Base-by-base conservation (phyloP, 2,329 filamentous ascomycete species). In the Pestalotiopsis sp. region DNA sequence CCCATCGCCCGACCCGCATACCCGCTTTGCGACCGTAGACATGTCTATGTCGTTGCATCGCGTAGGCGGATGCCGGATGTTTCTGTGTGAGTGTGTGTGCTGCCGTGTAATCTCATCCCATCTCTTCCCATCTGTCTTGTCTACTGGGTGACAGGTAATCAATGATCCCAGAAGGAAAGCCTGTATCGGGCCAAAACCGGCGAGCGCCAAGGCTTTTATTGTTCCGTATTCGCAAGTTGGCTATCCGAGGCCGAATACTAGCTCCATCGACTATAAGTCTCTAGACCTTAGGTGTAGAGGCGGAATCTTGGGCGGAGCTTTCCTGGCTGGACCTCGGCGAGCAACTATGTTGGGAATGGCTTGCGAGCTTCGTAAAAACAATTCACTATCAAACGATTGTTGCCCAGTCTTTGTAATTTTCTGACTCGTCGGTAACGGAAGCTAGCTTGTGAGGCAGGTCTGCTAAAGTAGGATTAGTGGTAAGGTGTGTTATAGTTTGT, bases 1-100 rank as follows among this genome's bases (percentile, higher is more conserved):
- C 17, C 58, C 58, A 61, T 61, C 30, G 30, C 30, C 40, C 58
- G 58, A 61, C 58, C 58, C 58, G 58, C 58, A 61, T 61, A 61
- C 58, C 58, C 58, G 58, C 58, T 61, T 61, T 61, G 30, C 58
- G 20, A 44, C 40, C 40, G 40, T 20, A 20, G 17, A 52, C n/a
- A 52, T 52, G 44, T 20, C 44, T 52, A 2, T 52, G 17, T 52
- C 6, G n/a, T 52, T 52, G 44, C 44, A 52, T 52, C 44, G 44
- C 17, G 44, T 52, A 52, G n/a, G 44, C 17, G 17, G 17, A 52
- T n/a, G 44, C 44, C 44, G 44, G 44, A 20, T 52, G 44, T 17
- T n/a, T n/a, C 9, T 52, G 44, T 20, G 17, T 17, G 44, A 9
- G 17, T 17, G 40, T 17, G 40, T 44, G 14, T 22, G 30, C 30